These are phyloP conservation scores for Colletotrichum incanum DNA, from an alignment of 2,329 filamentous ascomycete genomes.

Conservation along the genomic window DNA sequence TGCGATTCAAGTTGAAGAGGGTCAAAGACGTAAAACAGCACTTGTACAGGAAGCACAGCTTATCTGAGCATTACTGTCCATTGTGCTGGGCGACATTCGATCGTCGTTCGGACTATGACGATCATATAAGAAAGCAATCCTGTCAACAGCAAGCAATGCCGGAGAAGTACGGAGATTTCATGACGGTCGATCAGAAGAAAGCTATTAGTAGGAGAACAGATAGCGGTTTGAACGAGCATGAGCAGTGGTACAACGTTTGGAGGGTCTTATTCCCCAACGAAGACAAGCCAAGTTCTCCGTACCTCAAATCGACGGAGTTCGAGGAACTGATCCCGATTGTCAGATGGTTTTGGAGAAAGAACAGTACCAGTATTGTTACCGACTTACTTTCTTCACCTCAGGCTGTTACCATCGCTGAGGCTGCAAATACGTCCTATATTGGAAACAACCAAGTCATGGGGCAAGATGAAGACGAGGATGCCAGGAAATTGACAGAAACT, in stretches of 20 bases:
- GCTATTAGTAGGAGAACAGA: background rate
- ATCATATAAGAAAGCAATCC: background rate
- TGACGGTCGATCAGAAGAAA: conserved; percentile 9
- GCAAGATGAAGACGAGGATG: background rate
- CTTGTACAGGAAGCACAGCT: conserved; percentile 43
- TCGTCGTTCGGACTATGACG: background rate
- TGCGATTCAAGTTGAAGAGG: conserved; percentile 44
- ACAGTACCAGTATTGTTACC: background rate
- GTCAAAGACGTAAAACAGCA: conserved; percentile 53
- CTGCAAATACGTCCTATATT: background rate
- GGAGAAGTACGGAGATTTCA: background rate
- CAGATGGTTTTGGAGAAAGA: conserved; percentile 7
- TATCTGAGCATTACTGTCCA: conserved; percentile 10
- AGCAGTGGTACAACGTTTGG: conserved; percentile 8
- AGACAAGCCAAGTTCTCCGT: background rate
- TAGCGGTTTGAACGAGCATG: background rate
- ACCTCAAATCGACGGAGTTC: conserved; percentile 8
- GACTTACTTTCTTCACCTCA: background rate
- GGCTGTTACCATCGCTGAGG: too few relatives aligned
- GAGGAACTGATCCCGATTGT: background rate
- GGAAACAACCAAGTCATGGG: too few relatives aligned
- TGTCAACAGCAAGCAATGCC: background rate
- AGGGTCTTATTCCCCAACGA: background rate
- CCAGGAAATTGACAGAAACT: background rate
- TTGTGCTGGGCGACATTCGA: background rate